Evolutionary conservation across 768 basidiomycete species (phyloP).

Genomic region (Amanita pallidorosea): DNA sequence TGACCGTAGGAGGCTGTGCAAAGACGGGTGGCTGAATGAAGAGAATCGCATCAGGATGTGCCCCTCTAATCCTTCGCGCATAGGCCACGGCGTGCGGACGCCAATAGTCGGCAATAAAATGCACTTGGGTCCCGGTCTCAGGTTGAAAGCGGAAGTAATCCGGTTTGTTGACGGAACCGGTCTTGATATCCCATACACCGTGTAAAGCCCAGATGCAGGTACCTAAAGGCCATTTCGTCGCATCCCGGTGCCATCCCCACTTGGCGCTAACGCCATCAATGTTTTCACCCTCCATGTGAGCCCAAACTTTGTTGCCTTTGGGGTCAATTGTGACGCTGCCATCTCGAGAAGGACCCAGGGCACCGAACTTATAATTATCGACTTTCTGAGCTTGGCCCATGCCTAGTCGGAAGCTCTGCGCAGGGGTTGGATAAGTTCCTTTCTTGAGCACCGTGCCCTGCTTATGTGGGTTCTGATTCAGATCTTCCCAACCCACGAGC

Average conservation of each 20-base stretch:
- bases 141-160: conserved; percentile 63
- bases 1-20: conserved; percentile 55
- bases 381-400: conserved; percentile 81
- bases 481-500: conserved; percentile 52
- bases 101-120: conserved; percentile 77
- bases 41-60: conserved; percentile 77
- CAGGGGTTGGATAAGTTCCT: conserved; percentile 78
- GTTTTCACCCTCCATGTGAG: conserved; percentile 15
- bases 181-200: conserved; percentile 77
- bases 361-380: conserved; percentile 73
- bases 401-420: conserved; percentile 75
- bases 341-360: conserved; percentile 63
- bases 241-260: conserved; percentile 81
- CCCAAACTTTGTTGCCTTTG: conserved; percentile 57
- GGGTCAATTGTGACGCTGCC: conserved; percentile 82
- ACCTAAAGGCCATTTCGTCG: conserved; percentile 57
- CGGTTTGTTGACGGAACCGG: conserved; percentile 53
- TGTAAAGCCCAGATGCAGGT: conserved; percentile 82
- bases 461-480: conserved; percentile 49
- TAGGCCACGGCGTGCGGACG: conserved; percentile 56
- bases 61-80: conserved; percentile 41
- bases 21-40: conserved; percentile 93
- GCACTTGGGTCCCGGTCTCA: conserved; percentile 31
- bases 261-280: conserved; percentile 43
- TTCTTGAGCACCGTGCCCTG: conserved; percentile 75